phyloP scores from a whole-genome alignment of 495 filamentous ascomycete genomes.

The Aspergillus nidulans region DNA sequence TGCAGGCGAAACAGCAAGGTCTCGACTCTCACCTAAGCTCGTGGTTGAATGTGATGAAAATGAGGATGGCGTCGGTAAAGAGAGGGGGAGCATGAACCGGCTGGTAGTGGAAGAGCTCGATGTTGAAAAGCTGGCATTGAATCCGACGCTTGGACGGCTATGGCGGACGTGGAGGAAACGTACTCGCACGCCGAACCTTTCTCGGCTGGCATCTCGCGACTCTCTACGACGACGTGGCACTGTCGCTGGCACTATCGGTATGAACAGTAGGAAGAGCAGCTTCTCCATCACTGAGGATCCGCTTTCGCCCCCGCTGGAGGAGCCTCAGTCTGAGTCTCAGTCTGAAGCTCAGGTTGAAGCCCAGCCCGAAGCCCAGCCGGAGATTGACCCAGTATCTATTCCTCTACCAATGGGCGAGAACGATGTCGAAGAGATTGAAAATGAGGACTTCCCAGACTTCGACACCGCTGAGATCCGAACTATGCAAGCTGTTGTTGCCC shows the following conservation, averaged over 20 bases:
- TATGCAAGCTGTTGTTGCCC: conserved; percentile 41
- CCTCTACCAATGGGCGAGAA: conserved; percentile 63
- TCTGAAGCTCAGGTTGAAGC: not conserved
- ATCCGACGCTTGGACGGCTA: conserved; percentile 77
- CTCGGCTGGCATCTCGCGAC: conserved; percentile 39
- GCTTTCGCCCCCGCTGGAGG: conserved; percentile 1
- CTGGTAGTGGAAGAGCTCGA: conserved; percentile 85
- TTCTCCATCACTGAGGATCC: conserved; percentile 33
- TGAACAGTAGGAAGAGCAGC: conserved; percentile 37
- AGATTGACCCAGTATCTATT: conserved; percentile 48
- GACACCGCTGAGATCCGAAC: conserved; percentile 54
- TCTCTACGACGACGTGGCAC: conserved; percentile 39
- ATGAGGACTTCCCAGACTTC: conserved; percentile 58
- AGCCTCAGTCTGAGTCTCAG: conserved; percentile 6
- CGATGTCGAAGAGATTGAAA: conserved; percentile 71
- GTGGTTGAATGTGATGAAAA: conserved; percentile 21
- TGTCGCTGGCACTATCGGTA: not conserved
- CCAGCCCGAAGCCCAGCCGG: conserved; percentile 3
- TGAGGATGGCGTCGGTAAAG: conserved; percentile 14
- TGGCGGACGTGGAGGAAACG: conserved; percentile 97
- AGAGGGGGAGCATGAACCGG: conserved; percentile 47
- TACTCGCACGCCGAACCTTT: conserved; percentile 42
- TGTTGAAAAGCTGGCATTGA: conserved; percentile 88
- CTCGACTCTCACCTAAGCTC: conserved; percentile 50
- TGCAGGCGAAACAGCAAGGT: conserved; percentile 83